phyloP scores from a whole-genome alignment of 2,329 filamentous ascomycete genomes.

The Blumeriella jaapii region DNA sequence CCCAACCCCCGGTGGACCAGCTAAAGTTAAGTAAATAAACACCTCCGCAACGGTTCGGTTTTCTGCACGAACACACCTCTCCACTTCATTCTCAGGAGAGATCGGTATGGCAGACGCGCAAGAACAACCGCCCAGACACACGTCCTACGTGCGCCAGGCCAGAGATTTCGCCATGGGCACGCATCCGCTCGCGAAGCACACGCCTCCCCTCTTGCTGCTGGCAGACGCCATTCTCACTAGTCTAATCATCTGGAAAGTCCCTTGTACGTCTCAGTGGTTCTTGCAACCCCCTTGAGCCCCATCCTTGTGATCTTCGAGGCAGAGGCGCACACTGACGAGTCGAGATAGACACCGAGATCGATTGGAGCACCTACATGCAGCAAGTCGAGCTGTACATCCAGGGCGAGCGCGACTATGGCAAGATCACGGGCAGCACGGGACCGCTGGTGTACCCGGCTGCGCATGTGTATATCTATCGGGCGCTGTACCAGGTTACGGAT shows the following conservation, averaged over 20 bases:
- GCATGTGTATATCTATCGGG: conserved; percentile 84
- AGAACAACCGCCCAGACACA: conserved; percentile 5
- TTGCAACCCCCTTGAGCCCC: too few species aligned
- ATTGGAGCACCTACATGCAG: conserved; percentile 96
- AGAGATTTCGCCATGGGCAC: conserved; percentile 20
- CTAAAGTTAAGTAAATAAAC: too few species aligned
- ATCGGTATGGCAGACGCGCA: conserved; percentile 1
- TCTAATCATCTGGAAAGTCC: conserved; percentile 22
- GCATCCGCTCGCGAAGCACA: conserved; percentile 22
- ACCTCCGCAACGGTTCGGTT: too few species aligned
- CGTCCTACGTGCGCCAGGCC: conserved; percentile 13
- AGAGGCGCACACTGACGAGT: neutral
- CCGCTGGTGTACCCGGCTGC: conserved; percentile 90
- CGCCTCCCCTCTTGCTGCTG: conserved; percentile 17
- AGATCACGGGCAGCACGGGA: conserved; percentile 78
- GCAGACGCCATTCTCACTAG: conserved; percentile 23
- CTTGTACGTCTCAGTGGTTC: too few species aligned
- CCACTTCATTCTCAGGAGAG: neutral
- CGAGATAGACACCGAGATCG: conserved; percentile 79
- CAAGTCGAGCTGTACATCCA: conserved; percentile 69
- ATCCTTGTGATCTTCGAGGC: neutral
- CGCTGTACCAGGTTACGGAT: conserved; percentile 67
- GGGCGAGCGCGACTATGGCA: conserved; percentile 80
- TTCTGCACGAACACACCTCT: too few species aligned
- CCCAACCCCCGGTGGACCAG: too few species aligned